Conservation (phyloP, 2,329 filamentous ascomycete genomes). For the Arthrobotrys musiformis region DNA sequence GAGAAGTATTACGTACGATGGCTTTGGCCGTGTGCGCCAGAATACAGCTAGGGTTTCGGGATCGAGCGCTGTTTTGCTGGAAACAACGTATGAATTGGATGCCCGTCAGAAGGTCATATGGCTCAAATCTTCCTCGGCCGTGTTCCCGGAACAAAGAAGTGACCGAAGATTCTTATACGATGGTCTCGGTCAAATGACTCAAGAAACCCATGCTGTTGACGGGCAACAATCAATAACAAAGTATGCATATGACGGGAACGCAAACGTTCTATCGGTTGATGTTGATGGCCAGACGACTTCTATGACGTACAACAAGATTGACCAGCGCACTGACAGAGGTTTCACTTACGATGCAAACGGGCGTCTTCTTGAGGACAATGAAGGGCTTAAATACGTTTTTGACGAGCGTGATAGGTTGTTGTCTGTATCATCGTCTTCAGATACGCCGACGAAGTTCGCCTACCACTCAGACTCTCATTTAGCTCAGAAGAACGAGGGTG, state of each 20-base stretch:
- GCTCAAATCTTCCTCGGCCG: background rate
- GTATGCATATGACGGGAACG: slow-evolving; percentile 15
- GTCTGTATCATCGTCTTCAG: too few relatives aligned
- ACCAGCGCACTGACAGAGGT: background rate
- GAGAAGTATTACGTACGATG: background rate
- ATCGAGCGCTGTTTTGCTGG: too few relatives aligned
- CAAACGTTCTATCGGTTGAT: background rate
- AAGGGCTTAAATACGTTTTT: background rate
- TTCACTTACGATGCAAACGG: background rate
- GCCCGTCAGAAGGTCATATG: background rate
- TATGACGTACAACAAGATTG: background rate
- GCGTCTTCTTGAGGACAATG: background rate
- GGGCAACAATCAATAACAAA: background rate
- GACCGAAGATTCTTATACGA: background rate
- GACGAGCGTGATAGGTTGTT: background rate
- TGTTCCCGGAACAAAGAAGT: background rate
- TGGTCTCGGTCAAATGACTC: background rate
- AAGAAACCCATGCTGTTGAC: background rate
- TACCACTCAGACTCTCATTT: too few relatives aligned
- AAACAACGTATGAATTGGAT: background rate
- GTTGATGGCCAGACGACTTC: background rate
- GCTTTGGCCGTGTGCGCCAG: background rate
- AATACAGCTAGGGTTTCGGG: background rate
- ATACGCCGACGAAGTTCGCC: too few relatives aligned
- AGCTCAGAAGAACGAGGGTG: too few relatives aligned